A percentile compares a stretch with the other conserved stretches of the same genome.
Evolutionary conservation across 371 early-diverging fungal genomes (phyloP).

Genomic region (Syncephalis fuscata): DNA sequence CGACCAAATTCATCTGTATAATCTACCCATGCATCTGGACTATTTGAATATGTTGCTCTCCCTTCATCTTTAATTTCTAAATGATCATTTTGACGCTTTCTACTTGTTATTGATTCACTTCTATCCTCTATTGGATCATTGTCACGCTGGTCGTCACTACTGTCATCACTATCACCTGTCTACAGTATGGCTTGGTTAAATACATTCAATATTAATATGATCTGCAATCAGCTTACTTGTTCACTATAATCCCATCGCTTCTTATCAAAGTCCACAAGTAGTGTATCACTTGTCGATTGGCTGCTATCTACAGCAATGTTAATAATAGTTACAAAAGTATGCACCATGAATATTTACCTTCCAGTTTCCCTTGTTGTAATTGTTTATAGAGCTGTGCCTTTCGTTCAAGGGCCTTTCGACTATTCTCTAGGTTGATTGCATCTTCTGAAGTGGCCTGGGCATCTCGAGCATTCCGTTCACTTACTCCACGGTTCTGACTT

Average conservation of each 20-base stretch:
- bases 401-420: slow-evolving; percentile 6
- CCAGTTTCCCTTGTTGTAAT: background rate
- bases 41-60: too few relatives aligned
- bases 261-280: slow-evolving; percentile 8
- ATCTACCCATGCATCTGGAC: slow-evolving; percentile 57
- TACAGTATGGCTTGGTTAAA: too few relatives aligned
- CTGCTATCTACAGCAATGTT: background rate
- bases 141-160: background rate
- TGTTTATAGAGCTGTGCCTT: slow-evolving; percentile 8
- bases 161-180: background rate
- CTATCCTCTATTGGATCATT: slow-evolving; percentile 9
- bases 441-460: slow-evolving; percentile 1
- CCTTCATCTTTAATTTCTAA: too few relatives aligned
- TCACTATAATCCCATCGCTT: slow-evolving; percentile 3
- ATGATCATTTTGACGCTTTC: too few relatives aligned
- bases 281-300: slow-evolving; percentile 4
- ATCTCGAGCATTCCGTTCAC: slow-evolving; percentile 3
- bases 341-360: background rate
- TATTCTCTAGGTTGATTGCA: slow-evolving; percentile 4
- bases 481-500: slow-evolving; percentile 6
- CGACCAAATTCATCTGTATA: slow-evolving; percentile 67
- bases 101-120: slow-evolving; percentile 10
- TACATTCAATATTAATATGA: background rate
- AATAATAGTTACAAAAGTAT: background rate
- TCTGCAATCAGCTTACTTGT: slow-evolving; percentile 1